phyloP scores from a whole-genome alignment of 257 asterid species.

The Osmanthus fragrans region DNA sequence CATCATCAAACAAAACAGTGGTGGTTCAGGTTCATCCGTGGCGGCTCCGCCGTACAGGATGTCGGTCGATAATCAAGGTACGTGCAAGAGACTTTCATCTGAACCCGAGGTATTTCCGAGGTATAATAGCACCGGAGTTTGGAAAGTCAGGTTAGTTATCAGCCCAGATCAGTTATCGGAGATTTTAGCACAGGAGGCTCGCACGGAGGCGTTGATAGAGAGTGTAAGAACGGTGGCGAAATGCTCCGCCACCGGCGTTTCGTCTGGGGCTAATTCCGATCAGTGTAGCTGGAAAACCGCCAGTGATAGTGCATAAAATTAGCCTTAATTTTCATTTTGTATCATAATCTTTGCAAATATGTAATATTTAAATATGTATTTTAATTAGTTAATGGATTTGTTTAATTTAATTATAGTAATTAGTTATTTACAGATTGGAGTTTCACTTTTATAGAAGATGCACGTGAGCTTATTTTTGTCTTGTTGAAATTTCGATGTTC shows the following conservation, averaged over 20 bases:
- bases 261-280: slow-evolving; percentile 31
- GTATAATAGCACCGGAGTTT: slow-evolving; percentile 40
- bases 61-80: slow-evolving; percentile 37
- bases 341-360: background rate
- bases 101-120: slow-evolving; percentile 34
- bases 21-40: background rate
- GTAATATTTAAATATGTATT: background rate
- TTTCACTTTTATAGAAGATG: background rate
- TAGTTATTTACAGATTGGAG: background rate
- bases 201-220: slow-evolving; percentile 56
- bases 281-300: slow-evolving; percentile 31
- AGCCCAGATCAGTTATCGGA: slow-evolving; percentile 54
- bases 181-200: slow-evolving; percentile 54
- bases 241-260: slow-evolving; percentile 29
- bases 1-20: slow-evolving; percentile 4
- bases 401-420: background rate
- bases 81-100: slow-evolving; percentile 19
- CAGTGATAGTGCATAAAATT: background rate
- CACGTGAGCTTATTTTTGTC: background rate
- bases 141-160: slow-evolving; percentile 62
- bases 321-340: background rate
- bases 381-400: background rate
- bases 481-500: background rate
- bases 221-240: slow-evolving; percentile 56
- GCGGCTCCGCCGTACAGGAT: slow-evolving; percentile 34